Evolutionary conservation across 225 moss, liverwort and hornwort species (phyloP), one percentile per base, ranked within the genome.

Genomic region (Neckera pumila): DNA sequence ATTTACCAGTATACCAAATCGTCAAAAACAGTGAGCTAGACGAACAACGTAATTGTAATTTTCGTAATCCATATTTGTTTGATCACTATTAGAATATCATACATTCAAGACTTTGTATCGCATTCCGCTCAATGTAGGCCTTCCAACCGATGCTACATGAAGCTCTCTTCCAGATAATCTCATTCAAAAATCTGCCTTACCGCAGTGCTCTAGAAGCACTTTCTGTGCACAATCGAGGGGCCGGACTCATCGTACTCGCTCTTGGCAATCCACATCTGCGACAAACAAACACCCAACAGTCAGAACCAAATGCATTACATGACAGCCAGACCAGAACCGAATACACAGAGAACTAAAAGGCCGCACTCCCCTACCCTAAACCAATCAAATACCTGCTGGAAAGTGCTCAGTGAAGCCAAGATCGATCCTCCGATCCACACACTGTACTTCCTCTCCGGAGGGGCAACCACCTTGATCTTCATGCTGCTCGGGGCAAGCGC

Each of bases 181-280:
- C 54, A 86, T 57, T 56, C 66, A 56, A 88, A 87, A 82, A 53
- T 33, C 31, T 56, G 60, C 67, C 72, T 84, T 34, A 61, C 84
- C 47, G 56, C 63, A 82, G 77, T 72, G 81, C 31, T 91, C 89
- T 96, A 98, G 90, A 98, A 98, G 89, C 97, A 98, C 92, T 98
- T 98, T 86, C 97, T 94, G 95, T 98, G 98, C 43, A 98, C 98
- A 83, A 98, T 98, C 12, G 96, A 95, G 2, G 98, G 97, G 58
- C 98, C 98, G 4, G 98, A 96, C 80, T 98, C 98, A 63, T 97
- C 98, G 25, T 98, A 98, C 87, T 98, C 98, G 51, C 92, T 85
- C 92, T 98, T 98, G 7, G 98, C 91, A 88, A 98, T 98, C 98
- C 98, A 98, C 98, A 98, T 98, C 98, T 97, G 96, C 93, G 72